Base-by-base conservation (phyloP, 768 basidiomycete genomes). In the Boletales sp. region DNA sequence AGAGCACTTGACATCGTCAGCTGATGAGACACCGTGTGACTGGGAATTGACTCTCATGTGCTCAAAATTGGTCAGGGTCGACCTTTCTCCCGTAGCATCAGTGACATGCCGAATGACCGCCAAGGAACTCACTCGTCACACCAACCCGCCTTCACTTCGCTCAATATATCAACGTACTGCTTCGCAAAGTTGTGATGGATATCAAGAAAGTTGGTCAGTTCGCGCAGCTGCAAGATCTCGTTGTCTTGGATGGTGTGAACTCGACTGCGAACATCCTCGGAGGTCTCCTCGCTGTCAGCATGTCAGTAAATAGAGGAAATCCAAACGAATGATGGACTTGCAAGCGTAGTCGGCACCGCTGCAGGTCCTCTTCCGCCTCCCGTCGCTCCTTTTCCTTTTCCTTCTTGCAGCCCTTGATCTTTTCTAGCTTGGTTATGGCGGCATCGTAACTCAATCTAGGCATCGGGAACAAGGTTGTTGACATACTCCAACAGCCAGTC, bases 351-450 rank as follows among this genome's bases (percentile, higher is more conserved):
- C 81, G 81, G 12, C 87, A 82, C 31, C 74, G 75, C 39, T 85
- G 80, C 53, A 89, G 70, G 59, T 95, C 94, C 25, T 91, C 87
- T 55, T 94, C 89, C 1, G 89, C 85, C 43, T 90, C 90, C 13
- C 75, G 68, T 41, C 67, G 78, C 32, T 92, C 79, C 59, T 80
- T 79, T 46, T 83, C 91, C 65, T 88, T 90, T 38, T 89, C 87
- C 63, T 93, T 93, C 74, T 94, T 96, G 52, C 74, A 72, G 45
- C 65, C 73, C 63, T 81, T 84, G 33, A 80, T 57, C 65, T 85
- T 88, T 46, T 89, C 84, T 4, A 79, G 68, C 58, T 90, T 90
- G 33, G 77, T 74, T 5, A 78, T 68, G 4, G 90, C 87, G 2
- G 91, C 81, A 55, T 95, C 94, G 34, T 83, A 84, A 49, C 84